Evolutionary conservation across 257 asterid species (phyloP), one percentile per base, ranked within the genome.

Genomic region (Salvia splendens): DNA sequence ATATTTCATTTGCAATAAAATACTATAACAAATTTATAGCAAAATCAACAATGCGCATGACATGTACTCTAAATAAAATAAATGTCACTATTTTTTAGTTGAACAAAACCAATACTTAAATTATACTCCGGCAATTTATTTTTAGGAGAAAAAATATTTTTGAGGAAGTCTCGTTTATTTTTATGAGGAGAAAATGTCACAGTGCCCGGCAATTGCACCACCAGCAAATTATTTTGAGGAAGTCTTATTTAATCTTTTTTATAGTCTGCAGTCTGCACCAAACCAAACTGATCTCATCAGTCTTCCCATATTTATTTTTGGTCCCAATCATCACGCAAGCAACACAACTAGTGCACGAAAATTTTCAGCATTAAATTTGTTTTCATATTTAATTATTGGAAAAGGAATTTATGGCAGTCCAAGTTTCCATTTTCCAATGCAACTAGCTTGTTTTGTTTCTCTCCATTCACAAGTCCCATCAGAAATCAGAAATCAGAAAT

Each of bases 311-410:
- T 38, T 61, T 40, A 71, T 41, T 62, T 64, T 56, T 46, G 61
- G 67, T 64, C 61, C 60, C 77, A 7, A 61, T 12, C 64, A 6
- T 50, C 20, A 61, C 63, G 43, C 38, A 69, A 47, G 28, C 33
- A 16, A 12, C 24, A 49, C n/a, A 12, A 20, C 15, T 5, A 40
- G 53, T 24, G 49, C 36, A 59, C 53, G 46, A 40, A 42, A 73
- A 16, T 60, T 66, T 5, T 42, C 15, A 69, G 56, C 69, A 67
- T 5, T 42, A 67, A 32, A 67, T 74, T 49, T 66, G 38, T 12
- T 43, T 9, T 32, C n/a, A 5, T 12, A 52, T 67, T 52, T 40
- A 17, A 40, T n/a, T 17, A 40, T 52, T 47, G 52, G 78, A 45
- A 60, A 60, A 49, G 30, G 46, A 57, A 47, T 66, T 40, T 57